phyloP scores from a whole-genome alignment of 2,329 filamentous ascomycete genomes.

The Penicillium sp. region DNA sequence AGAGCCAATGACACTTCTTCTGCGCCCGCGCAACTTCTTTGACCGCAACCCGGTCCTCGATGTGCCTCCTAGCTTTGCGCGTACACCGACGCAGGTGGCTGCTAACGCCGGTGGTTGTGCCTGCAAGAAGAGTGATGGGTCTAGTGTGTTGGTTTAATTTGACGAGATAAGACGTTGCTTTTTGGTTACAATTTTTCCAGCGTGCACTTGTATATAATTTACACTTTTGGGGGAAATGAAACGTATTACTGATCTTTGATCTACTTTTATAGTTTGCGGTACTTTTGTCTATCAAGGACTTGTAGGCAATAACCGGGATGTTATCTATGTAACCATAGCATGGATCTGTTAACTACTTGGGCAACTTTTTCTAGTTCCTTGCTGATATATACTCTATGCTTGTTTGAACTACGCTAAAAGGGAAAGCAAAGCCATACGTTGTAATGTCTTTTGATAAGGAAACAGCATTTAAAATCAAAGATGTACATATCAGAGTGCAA shows the following conservation, averaged over 20 bases:
- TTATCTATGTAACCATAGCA: background rate
- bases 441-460: background rate
- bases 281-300: background rate
- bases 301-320: background rate
- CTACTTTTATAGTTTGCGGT: background rate
- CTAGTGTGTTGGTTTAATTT: constrained; percentile 39
- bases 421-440: background rate
- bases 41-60: constrained; percentile 74
- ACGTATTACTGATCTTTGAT: background rate
- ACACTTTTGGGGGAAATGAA: background rate
- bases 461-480: background rate
- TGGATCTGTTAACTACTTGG: background rate
- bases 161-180: background rate
- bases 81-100: constrained; percentile 67
- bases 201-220: background rate
- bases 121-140: constrained; percentile 39
- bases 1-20: constrained; percentile 76
- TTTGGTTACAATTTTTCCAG: background rate
- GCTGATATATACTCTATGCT: background rate
- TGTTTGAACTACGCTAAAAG: background rate
- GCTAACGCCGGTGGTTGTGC: constrained; percentile 40
- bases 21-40: constrained; percentile 82
- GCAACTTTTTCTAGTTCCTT: background rate
- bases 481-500: background rate
- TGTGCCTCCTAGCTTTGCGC: constrained; percentile 72